A percentile compares a stretch with the other conserved stretches of the same genome.
Conservation (phyloP, 352 stramenopile genomes). For the Phytophthora fragariae region DNA sequence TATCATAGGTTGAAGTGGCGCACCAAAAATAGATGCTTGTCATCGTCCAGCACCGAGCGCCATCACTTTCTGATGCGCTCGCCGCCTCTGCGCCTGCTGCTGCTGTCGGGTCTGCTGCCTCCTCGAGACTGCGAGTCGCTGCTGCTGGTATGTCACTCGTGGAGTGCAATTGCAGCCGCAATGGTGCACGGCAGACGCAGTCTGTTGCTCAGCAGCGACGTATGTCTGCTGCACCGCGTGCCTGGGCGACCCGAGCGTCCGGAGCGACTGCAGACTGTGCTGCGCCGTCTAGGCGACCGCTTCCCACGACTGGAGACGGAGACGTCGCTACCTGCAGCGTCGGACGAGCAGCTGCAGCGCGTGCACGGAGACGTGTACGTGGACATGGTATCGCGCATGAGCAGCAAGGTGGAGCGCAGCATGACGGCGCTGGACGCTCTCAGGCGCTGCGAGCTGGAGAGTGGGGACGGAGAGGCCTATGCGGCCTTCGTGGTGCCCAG, state of each 20-base stretch:
- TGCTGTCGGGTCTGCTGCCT: slow-evolving; percentile 31
- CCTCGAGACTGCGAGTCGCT: slow-evolving; percentile 24
- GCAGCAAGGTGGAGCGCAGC: slow-evolving; percentile 65
- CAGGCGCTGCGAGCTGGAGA: slow-evolving; percentile 10
- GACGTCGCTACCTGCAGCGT: slow-evolving; percentile 42
- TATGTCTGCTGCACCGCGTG: slow-evolving; percentile 58
- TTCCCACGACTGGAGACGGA: slow-evolving; percentile 48
- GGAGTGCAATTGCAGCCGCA: slow-evolving; percentile 33
- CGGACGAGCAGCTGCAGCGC: slow-evolving; percentile 55
- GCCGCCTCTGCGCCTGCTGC: slow-evolving; percentile 15
- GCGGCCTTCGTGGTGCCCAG: slow-evolving; percentile 14
- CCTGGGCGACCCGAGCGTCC: slow-evolving; percentile 55
- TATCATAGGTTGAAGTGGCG: not conserved
- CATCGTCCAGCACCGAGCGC: not conserved
- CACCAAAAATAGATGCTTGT: slow-evolving; percentile 19
- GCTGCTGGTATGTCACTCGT: slow-evolving; percentile 41
- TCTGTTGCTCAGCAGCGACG: slow-evolving; percentile 56
- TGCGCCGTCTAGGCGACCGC: slow-evolving; percentile 37
- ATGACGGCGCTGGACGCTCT: slow-evolving; percentile 60
- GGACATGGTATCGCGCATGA: slow-evolving; percentile 55
- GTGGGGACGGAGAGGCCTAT: slow-evolving; percentile 13
- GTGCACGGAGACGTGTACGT: slow-evolving; percentile 72
- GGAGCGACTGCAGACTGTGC: slow-evolving; percentile 58
- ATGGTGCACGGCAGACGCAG: slow-evolving; percentile 41
- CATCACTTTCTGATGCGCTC: slow-evolving; percentile 23